Evolutionary conservation across 495 filamentous ascomycete genomes (phyloP), one percentile per base, ranked within the genome.

Genomic region (Tuber calosporum): DNA sequence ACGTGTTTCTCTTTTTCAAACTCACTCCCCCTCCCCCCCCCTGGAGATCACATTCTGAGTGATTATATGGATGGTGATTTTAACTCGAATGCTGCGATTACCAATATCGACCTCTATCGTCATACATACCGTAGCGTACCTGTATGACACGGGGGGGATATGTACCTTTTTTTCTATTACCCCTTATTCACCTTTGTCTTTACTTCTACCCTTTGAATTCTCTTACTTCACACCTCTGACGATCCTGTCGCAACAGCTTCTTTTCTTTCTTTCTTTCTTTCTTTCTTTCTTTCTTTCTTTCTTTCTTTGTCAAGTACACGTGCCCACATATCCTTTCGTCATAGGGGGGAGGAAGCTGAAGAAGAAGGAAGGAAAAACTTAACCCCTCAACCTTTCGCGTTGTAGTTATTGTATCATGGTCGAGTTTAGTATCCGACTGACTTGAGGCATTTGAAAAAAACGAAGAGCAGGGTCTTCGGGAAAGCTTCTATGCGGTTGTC

Each of bases 401-500:
- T n/a, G n/a, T n/a, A n/a, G n/a, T 62, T 62, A 15, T 62, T 5
- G 53, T 58, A 22, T 58, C 15, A n/a, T 62, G 34, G 53, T 62
- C 53, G 53, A 34, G 53, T 62, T 62, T 62, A 62, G 53, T 62
- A 62, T 62, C 34, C 53, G 26, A 62, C 53, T 62, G 26, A 19
- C 53, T 62, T 62, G 53, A 62, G 53, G 53, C 53, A 62, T 62
- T 62, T 62, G 53, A 62, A 62, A 4, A 62, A 62, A 4, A 19
- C 26, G 53, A 62, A 19, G 26, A 34, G 13, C 53, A 62, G 53
- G 30, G 53, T 34, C 53, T 62, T 62, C 53, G 26, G 53, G 53
- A 62, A 62, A 26, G 53, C 3, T 62, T 62, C 53, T 62, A 62
- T 62, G 53, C 53, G 53, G 53, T 62, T 34, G 53, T 62, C 53